A percentile compares a stretch with the other conserved stretches of the same genome.
Evolutionary conservation across 441 rosid genomes (phyloP).

Genomic region (Dalechampia spathulata): DNA sequence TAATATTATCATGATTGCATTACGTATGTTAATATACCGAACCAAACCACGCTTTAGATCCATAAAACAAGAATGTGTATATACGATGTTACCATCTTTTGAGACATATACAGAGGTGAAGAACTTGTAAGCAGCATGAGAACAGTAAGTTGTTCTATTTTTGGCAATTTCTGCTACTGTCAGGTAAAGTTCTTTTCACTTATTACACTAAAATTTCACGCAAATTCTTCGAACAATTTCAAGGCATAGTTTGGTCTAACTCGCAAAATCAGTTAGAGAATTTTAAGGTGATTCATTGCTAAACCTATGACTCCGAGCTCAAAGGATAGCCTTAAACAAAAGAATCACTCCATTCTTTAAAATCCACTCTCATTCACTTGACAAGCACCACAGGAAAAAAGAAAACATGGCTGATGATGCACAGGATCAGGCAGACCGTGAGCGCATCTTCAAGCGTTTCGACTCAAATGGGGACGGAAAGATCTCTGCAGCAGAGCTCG

Average conservation of each 20-base stretch:
- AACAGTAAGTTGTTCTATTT: neutral
- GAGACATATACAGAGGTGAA: too few relatives aligned
- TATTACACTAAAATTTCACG: too few relatives aligned
- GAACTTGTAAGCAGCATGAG: neutral
- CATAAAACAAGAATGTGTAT: too few relatives aligned
- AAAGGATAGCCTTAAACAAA: constrained; percentile 14
- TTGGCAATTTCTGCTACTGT: neutral
- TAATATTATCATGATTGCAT: too few relatives aligned
- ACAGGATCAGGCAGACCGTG: constrained; percentile 40
- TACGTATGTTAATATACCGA: too few relatives aligned
- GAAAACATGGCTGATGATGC: constrained; percentile 47
- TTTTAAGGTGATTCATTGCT: constrained; percentile 25
- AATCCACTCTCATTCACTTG: neutral
- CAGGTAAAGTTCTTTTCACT: neutral
- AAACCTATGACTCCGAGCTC: constrained; percentile 12
- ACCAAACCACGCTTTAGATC: too few relatives aligned
- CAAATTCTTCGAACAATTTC: neutral
- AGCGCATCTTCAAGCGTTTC: constrained; percentile 70
- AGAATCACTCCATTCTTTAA: constrained; percentile 15
- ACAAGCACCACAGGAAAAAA: neutral
- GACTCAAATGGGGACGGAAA: constrained; percentile 71
- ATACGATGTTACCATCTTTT: too few relatives aligned
- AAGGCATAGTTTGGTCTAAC: neutral
- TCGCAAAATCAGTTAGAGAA: constrained; percentile 12
- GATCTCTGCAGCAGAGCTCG: constrained; percentile 69